Conservation (phyloP, 805 yeast genomes). For the Candida fluviatilis region DNA sequence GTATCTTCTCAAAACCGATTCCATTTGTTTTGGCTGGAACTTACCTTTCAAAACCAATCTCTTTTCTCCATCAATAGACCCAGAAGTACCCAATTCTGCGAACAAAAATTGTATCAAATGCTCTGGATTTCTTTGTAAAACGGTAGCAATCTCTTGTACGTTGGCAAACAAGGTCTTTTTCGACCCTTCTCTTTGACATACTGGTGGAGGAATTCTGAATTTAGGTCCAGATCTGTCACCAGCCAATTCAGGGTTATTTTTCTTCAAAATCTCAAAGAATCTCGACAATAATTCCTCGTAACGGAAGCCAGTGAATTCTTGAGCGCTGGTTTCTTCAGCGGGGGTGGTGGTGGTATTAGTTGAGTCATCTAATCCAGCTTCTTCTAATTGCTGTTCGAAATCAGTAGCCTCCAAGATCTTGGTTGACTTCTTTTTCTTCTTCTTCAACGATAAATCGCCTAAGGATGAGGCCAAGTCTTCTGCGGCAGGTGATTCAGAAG, state of each 20-base stretch:
- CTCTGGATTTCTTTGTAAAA: slow-evolving; percentile 93
- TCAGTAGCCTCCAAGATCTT: slow-evolving; percentile 61
- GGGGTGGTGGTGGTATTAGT: slow-evolving; percentile 12
- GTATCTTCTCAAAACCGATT: slow-evolving; percentile 92
- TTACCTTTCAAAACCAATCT: slow-evolving; percentile 97
- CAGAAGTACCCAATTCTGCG: slow-evolving; percentile 99
- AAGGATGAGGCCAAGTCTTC: slow-evolving; percentile 31
- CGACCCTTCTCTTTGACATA: slow-evolving; percentile 94
- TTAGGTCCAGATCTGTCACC: slow-evolving; percentile 92
- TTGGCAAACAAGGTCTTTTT: slow-evolving; percentile 96
- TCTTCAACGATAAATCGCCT: slow-evolving; percentile 49
- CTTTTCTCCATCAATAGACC: slow-evolving; percentile 97
- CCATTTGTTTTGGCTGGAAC: slow-evolving; percentile 96
- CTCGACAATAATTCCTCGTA: slow-evolving; percentile 77
- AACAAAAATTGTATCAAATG: slow-evolving; percentile 94
- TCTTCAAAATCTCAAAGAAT: slow-evolving; percentile 80
- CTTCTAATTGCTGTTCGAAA: slow-evolving; percentile 83
- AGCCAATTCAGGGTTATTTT: slow-evolving; percentile 96
- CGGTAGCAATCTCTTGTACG: slow-evolving; percentile 90
- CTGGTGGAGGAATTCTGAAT: slow-evolving; percentile 96
- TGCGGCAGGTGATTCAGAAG: slow-evolving; percentile 17
- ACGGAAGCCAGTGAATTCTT: slow-evolving; percentile 54
- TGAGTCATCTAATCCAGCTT: slow-evolving; percentile 75
- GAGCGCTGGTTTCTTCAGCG: slow-evolving; percentile 21
- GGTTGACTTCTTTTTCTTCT: slow-evolving; percentile 75